Evolutionary conservation across 106 monocot species (phyloP).

Genomic region (Dioscorea alata): DNA sequence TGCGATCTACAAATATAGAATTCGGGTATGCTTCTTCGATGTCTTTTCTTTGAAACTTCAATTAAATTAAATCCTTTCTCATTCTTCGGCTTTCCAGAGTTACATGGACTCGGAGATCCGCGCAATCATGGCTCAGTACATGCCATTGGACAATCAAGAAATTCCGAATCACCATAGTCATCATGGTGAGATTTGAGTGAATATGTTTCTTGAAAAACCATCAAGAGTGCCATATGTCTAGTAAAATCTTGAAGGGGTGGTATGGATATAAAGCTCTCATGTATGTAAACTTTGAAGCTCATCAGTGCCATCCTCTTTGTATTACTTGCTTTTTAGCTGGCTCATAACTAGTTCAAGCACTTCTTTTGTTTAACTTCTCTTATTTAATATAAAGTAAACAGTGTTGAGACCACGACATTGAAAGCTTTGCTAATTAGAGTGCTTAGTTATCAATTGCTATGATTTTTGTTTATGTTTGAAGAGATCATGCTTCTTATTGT

Average conservation of each 20-base stretch:
- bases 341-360: too few relatives aligned
- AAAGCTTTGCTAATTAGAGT: too few relatives aligned
- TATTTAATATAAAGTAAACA: too few relatives aligned
- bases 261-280: too few relatives aligned
- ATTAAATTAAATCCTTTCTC: neutral
- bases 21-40: constrained; percentile 41
- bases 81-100: neutral
- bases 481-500: too few relatives aligned
- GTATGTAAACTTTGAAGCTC: neutral
- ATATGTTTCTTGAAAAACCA: neutral
- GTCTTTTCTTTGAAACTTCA: neutral
- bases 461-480: too few relatives aligned
- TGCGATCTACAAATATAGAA: constrained; percentile 86
- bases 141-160: constrained; percentile 68
- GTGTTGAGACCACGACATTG: too few relatives aligned
- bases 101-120: constrained; percentile 17
- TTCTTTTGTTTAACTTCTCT: too few relatives aligned
- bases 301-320: neutral
- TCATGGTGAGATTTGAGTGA: neutral
- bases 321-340: too few relatives aligned
- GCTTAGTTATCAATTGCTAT: too few relatives aligned
- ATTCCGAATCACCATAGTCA: constrained; percentile 29
- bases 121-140: constrained; percentile 80
- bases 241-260: neutral
- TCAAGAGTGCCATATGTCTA: neutral